phyloP scores from a whole-genome alignment of 2,329 filamentous ascomycete genomes.

The Atkinsonella hypoxylon region DNA sequence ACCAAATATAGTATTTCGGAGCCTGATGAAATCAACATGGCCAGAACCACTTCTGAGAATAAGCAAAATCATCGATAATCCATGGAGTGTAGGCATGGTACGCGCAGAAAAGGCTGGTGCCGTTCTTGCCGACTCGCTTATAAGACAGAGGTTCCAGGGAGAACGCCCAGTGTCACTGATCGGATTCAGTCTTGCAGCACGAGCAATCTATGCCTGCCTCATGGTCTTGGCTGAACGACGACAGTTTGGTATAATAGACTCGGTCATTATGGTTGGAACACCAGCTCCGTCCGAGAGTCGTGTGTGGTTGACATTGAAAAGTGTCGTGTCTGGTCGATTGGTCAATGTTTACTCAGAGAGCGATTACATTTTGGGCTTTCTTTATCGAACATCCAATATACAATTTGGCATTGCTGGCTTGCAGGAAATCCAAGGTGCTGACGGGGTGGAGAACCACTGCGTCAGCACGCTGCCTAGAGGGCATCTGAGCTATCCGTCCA shows the following conservation, averaged over 20 bases:
- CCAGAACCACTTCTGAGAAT: constrained; percentile 52
- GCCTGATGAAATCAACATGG: constrained; percentile 48
- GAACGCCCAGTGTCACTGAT: constrained; percentile 70
- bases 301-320: constrained; percentile 68
- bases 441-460: constrained; percentile 55
- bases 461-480: constrained; percentile 53
- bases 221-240: constrained; percentile 67
- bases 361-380: constrained; percentile 78
- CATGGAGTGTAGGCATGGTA: constrained; percentile 65
- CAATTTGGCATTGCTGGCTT: constrained; percentile 78
- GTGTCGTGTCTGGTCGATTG: constrained; percentile 70
- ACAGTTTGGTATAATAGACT: constrained; percentile 78
- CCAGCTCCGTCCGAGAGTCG: constrained; percentile 61
- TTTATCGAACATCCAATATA: constrained; percentile 73
- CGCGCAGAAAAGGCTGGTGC: constrained; percentile 60
- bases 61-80: constrained; percentile 68
- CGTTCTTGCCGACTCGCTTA: constrained; percentile 69
- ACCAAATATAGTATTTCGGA: constrained; percentile 34
- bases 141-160: constrained; percentile 65
- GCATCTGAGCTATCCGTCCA: constrained; percentile 58
- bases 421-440: constrained; percentile 57
- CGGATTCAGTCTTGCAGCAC: constrained; percentile 71
- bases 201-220: constrained; percentile 75
- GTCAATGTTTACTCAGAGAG: constrained; percentile 83
- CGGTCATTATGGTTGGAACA: constrained; percentile 71